A percentile compares a stretch with the other conserved stretches of the same genome.
These are phyloP conservation scores for Carex arenaria DNA, from an alignment of 202 grass and related monocot genomes.

Conservation along the genomic window DNA sequence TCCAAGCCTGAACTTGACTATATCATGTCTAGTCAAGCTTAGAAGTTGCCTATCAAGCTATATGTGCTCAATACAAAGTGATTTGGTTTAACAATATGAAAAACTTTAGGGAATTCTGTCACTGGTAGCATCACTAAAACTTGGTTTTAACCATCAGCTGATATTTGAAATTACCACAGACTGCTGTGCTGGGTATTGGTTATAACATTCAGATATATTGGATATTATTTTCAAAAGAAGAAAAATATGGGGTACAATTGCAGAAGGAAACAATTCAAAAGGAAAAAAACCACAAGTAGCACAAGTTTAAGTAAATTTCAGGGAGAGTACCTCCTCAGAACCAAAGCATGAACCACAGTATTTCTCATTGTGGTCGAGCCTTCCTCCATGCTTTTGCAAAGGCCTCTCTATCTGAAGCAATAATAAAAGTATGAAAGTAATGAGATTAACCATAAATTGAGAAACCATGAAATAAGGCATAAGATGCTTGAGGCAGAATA, in stretches of 20 bases:
- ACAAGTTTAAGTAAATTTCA: not conserved
- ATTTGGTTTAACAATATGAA: not conserved
- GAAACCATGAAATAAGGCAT: conserved; percentile 9
- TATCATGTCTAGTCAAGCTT: not conserved
- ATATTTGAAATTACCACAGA: not conserved
- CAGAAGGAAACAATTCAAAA: not conserved
- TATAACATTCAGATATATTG: not conserved
- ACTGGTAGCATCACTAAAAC: not conserved
- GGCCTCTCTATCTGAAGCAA: conserved; percentile 81
- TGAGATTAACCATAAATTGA: conserved; percentile 15
- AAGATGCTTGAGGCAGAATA: not conserved
- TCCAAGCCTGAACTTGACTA: not conserved
- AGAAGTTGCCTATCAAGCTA: not conserved
- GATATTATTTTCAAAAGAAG: conserved; percentile 4
- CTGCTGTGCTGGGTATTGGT: not conserved
- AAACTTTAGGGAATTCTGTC: not conserved
- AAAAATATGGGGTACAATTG: conserved; percentile 5
- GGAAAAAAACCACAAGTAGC: not conserved
- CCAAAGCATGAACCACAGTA: conserved; percentile 98
- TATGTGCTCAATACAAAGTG: not conserved
- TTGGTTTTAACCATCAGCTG: not conserved
- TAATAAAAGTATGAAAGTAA: not conserved
- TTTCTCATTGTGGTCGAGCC: conserved; percentile 91
- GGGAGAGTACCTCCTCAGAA: conserved; percentile 39
- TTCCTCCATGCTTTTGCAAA: conserved; percentile 90